phyloP scores from a whole-genome alignment of 2,329 filamentous ascomycete species.

The Ascochyta fabae region DNA sequence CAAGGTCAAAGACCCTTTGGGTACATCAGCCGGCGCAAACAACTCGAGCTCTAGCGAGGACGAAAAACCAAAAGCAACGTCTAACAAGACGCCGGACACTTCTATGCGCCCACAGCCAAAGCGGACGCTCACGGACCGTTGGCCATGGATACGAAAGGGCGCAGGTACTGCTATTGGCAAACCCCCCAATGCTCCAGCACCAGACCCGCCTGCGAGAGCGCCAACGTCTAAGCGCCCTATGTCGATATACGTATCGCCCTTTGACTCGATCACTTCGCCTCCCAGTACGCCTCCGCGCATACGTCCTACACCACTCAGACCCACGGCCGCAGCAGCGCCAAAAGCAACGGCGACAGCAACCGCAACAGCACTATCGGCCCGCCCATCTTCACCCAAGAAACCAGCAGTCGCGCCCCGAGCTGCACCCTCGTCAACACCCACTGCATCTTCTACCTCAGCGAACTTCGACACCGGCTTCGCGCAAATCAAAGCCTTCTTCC shows the following conservation, averaged over 20 bases:
- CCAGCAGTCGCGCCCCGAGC: neutral
- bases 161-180: constrained; percentile 10
- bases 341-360: neutral
- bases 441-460: neutral
- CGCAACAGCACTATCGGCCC: neutral
- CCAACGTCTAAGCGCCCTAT: neutral
- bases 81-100: neutral
- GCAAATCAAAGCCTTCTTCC: constrained; percentile 25
- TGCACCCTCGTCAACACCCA: neutral
- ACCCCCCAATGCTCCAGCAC: constrained; percentile 18
- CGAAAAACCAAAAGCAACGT: constrained; percentile 13
- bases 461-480: constrained; percentile 32
- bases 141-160: constrained; percentile 32
- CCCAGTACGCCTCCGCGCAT: neutral
- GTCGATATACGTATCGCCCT: constrained; percentile 19
- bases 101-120: constrained; percentile 16
- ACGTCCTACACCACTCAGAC: constrained; percentile 11
- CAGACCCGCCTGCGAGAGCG: constrained; percentile 3
- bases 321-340: neutral
- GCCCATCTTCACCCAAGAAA: constrained; percentile 23
- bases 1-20: constrained; percentile 19
- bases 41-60: constrained; percentile 12
- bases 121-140: constrained; percentile 23
- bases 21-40: constrained; percentile 20
- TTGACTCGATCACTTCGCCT: constrained; percentile 17